Evolutionary conservation across 208 protist species (phyloP).

Genomic region (Acanthamoeba comandoni): DNA sequence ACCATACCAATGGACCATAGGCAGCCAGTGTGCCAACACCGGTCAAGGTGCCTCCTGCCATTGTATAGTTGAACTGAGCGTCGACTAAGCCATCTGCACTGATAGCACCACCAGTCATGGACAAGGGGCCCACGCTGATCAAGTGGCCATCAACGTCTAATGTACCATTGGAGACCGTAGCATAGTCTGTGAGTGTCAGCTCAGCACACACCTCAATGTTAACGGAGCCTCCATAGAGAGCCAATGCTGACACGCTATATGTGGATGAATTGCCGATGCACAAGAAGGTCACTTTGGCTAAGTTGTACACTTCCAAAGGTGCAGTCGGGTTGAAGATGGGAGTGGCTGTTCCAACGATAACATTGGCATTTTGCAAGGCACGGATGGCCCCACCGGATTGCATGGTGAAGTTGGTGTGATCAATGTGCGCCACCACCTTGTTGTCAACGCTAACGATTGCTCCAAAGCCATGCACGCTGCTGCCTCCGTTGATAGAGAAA

Average conservation of each 20-base stretch:
- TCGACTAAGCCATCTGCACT: no score
- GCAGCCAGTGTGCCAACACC: background rate
- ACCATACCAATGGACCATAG: slow-evolving; percentile 12
- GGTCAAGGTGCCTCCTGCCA: slow-evolving; percentile 26
- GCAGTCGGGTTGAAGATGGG: background rate
- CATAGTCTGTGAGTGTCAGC: background rate
- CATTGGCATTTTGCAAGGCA: slow-evolving; percentile 20
- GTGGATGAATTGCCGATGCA: no score
- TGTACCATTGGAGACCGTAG: background rate
- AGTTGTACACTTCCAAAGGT: slow-evolving; percentile 18
- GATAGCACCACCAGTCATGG: background rate
- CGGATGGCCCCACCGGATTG: background rate
- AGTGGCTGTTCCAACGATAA: slow-evolving; percentile 1
- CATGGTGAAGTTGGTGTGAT: slow-evolving; percentile 18
- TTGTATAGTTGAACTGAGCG: background rate
- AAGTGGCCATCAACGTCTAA: background rate
- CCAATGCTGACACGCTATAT: no score
- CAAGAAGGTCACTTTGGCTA: no score
- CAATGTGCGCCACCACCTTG: background rate
- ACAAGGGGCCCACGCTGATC: background rate
- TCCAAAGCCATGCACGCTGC: slow-evolving; percentile 7
- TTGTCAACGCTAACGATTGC: slow-evolving; percentile 19
- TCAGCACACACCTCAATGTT: slow-evolving; percentile 1
- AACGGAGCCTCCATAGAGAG: no score
- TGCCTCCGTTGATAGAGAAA: slow-evolving; percentile 50